These are phyloP conservation scores for Schizophyllum commune DNA, from an alignment of 1,284 basidiomycete species.

Conservation along the genomic window DNA sequence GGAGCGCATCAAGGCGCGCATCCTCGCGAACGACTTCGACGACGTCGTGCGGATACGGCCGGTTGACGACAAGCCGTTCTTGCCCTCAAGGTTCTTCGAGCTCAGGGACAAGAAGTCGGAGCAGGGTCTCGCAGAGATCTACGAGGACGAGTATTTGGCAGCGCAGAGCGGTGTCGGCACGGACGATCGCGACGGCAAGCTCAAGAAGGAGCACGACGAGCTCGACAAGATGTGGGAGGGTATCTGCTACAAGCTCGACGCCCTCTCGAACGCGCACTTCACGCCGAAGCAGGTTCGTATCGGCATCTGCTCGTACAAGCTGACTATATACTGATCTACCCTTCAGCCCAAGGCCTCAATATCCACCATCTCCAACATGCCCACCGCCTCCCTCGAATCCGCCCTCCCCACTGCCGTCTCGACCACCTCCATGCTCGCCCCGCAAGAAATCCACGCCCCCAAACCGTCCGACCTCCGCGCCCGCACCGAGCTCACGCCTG, in stretches of 20 bases:
- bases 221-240: slow-evolving; percentile 80
- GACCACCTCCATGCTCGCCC: slow-evolving; percentile 79
- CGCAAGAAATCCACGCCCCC: slow-evolving; percentile 84
- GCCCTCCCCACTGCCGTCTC: slow-evolving; percentile 82
- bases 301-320: slow-evolving; percentile 4
- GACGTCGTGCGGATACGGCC: slow-evolving; percentile 82
- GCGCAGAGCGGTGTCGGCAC: slow-evolving; percentile 43
- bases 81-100: slow-evolving; percentile 87
- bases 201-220: slow-evolving; percentile 85
- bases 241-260: slow-evolving; percentile 88
- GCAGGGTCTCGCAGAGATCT: slow-evolving; percentile 92
- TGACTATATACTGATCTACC: slow-evolving; percentile 6
- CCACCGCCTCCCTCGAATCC: slow-evolving; percentile 84
- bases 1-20: slow-evolving; percentile 87
- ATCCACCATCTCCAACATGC: slow-evolving; percentile 78
- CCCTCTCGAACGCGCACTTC: slow-evolving; percentile 91
- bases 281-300: slow-evolving; percentile 82
- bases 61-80: slow-evolving; percentile 79
- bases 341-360: slow-evolving; percentile 84
- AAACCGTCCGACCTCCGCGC: slow-evolving; percentile 46
- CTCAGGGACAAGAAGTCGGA: slow-evolving; percentile 83
- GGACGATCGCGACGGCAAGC: slow-evolving; percentile 84
- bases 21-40: slow-evolving; percentile 84
- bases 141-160: slow-evolving; percentile 87
- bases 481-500: slow-evolving; percentile 78